Conservation (phyloP, 192 early-diverging fungal genomes). For the Pilobolus umbonatus region DNA sequence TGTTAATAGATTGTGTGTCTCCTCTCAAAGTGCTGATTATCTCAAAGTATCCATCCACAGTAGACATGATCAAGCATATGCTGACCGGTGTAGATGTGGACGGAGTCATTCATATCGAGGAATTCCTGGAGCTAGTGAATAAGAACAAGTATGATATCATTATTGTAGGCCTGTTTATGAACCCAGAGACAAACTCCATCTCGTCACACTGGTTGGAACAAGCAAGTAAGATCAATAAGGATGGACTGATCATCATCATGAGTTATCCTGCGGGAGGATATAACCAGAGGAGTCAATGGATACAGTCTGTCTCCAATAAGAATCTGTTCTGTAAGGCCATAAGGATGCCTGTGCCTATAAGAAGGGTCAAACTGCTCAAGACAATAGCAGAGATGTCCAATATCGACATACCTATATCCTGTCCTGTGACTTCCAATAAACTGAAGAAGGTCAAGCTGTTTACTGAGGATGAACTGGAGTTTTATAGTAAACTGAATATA, state of each 20-base stretch:
- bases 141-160: conserved; percentile 14
- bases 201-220: background rate
- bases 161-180: conserved; percentile 24
- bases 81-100: conserved; percentile 5
- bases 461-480: conserved; percentile 32
- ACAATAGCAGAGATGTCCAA: conserved; percentile 39
- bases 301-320: conserved; percentile 3
- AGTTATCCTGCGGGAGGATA: conserved; percentile 20
- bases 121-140: conserved; percentile 1
- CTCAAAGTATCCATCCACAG: conserved; percentile 14
- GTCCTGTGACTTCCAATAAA: conserved; percentile 18
- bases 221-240: background rate
- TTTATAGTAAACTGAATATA: conserved; percentile 38
- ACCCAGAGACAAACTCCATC: background rate
- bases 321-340: conserved; percentile 18
- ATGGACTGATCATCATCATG: conserved; percentile 21
- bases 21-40: conserved; percentile 9
- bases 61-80: conserved; percentile 21
- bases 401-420: conserved; percentile 23
- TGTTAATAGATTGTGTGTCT: background rate
- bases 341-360: conserved; percentile 37
- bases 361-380: conserved; percentile 37
- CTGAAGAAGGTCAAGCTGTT: conserved; percentile 28
- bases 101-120: conserved; percentile 8
- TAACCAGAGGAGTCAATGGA: background rate